Percentiles rank a stretch among this genome's conserved stretches.
Conservation (phyloP, 208 protist genomes). For the Acanthamoeba pearcei region DNA sequence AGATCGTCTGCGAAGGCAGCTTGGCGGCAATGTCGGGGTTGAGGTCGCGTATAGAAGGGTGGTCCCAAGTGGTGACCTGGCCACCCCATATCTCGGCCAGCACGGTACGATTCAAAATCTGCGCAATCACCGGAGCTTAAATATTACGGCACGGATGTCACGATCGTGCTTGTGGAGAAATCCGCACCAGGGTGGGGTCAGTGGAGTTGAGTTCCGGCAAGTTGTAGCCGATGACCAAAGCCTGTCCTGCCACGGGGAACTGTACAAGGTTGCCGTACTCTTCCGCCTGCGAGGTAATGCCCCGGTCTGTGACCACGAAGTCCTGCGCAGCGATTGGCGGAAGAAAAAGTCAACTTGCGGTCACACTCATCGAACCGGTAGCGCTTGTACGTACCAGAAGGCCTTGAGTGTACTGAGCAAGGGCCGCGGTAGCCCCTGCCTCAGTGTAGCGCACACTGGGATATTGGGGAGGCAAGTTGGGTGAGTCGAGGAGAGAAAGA, state of each 20-base stretch:
- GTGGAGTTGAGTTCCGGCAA: background rate
- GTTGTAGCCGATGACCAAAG: slow-evolving; percentile 40
- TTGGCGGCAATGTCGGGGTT: background rate
- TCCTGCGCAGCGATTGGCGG: background rate
- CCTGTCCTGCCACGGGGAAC: slow-evolving; percentile 11
- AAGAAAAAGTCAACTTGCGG: background rate
- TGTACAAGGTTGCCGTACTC: background rate
- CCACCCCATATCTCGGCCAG: slow-evolving; percentile 11
- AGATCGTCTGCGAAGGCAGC: background rate
- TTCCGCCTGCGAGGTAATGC: background rate
- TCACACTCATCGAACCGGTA: background rate
- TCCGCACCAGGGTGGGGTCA: background rate
- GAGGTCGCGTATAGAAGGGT: background rate
- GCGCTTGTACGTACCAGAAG: background rate
- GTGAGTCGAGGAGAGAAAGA: background rate
- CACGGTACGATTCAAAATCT: slow-evolving; percentile 23
- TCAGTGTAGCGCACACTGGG: background rate
- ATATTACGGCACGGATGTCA: background rate
- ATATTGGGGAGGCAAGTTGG: background rate
- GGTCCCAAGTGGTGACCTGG: background rate
- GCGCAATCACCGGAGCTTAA: background rate
- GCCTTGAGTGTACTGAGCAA: background rate
- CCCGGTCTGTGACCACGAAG: background rate
- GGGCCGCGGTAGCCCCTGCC: background rate
- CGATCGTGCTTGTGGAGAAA: background rate